These are phyloP conservation scores for Collybia sordida DNA, from an alignment of 768 basidiomycete genomes.

Conservation along the genomic window DNA sequence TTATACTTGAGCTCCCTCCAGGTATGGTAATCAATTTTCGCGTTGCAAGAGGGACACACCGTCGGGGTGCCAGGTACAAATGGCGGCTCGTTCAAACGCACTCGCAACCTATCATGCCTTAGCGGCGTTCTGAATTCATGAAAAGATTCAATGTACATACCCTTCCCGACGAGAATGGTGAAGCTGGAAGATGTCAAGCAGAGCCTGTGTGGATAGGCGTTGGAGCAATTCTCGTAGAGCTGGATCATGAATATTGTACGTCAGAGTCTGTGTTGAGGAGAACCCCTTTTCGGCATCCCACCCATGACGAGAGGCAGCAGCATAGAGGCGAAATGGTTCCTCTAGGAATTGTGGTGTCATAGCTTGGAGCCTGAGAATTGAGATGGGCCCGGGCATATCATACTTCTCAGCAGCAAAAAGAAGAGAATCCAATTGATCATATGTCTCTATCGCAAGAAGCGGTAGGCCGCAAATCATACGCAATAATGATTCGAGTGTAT, in stretches of 20 bases:
- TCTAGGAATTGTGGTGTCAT: constrained; percentile 49
- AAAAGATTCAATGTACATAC: constrained; percentile 17
- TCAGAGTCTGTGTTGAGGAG: constrained; percentile 56
- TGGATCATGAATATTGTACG: constrained; percentile 48
- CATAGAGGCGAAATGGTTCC: constrained; percentile 53
- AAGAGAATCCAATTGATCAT: constrained; percentile 55
- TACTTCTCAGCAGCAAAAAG: constrained; percentile 68
- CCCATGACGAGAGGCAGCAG: constrained; percentile 53
- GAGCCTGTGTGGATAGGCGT: constrained; percentile 48
- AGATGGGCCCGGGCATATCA: constrained; percentile 65
- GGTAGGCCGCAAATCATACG: constrained; percentile 63
- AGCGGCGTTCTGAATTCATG: background rate
- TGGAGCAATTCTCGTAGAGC: constrained; percentile 43
- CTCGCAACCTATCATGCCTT: constrained; percentile 30
- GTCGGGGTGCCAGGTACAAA: constrained; percentile 49
- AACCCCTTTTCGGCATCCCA: constrained; percentile 57
- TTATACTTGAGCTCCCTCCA: constrained; percentile 66
- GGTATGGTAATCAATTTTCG: constrained; percentile 51
- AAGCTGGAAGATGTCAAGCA: constrained; percentile 53
- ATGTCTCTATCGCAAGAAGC: constrained; percentile 45
- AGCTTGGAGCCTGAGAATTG: constrained; percentile 58
- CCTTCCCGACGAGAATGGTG: constrained; percentile 52
- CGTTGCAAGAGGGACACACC: constrained; percentile 54
- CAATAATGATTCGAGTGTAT: constrained; percentile 54
- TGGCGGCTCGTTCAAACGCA: constrained; percentile 53